Percentiles rank a stretch among this genome's conserved stretches.
Evolutionary conservation across 441 rosid species (phyloP).

Genomic region (Viola pubescens): DNA sequence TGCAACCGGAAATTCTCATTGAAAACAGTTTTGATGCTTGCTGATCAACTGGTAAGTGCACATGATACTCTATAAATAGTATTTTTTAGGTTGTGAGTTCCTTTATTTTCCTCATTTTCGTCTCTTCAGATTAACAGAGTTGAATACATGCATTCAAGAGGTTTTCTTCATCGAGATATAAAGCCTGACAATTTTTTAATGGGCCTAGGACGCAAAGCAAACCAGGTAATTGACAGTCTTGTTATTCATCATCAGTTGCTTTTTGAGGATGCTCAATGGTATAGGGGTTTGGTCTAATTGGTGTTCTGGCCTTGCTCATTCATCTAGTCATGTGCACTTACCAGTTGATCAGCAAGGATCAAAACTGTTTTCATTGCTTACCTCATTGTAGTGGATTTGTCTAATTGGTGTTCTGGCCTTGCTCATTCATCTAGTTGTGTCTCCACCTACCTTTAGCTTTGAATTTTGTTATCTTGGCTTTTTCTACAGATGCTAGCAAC

Average conservation of each 20-base stretch:
- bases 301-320: not conserved
- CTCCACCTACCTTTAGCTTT: no score
- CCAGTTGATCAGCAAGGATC: slow-evolving; percentile 98
- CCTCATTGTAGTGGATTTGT: not conserved
- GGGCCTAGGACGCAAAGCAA: slow-evolving; percentile 98
- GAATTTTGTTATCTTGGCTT: no score
- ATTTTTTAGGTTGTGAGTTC: not conserved
- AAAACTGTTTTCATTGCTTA: slow-evolving; percentile 49
- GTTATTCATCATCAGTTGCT: not conserved
- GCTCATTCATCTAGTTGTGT: no score
- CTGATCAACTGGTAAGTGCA: slow-evolving; percentile 81
- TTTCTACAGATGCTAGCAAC: no score
- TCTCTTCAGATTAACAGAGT: slow-evolving; percentile 78
- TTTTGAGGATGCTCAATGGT: not conserved
- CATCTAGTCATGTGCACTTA: slow-evolving; percentile 25
- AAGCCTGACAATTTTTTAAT: slow-evolving; percentile 98
- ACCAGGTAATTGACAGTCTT: slow-evolving; percentile 49
- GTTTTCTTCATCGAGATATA: slow-evolving; percentile 97
- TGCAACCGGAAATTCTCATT: slow-evolving; percentile 83
- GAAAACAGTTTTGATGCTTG: slow-evolving; percentile 96
- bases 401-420: not conserved
- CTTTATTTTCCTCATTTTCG: slow-evolving; percentile 5
- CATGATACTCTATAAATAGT: slow-evolving; percentile 3
- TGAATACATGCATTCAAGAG: slow-evolving; percentile 95
- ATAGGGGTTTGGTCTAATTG: not conserved